Evolutionary conservation across 106 monocot species (phyloP).

Genomic region (Dendrobium huoshanense): DNA sequence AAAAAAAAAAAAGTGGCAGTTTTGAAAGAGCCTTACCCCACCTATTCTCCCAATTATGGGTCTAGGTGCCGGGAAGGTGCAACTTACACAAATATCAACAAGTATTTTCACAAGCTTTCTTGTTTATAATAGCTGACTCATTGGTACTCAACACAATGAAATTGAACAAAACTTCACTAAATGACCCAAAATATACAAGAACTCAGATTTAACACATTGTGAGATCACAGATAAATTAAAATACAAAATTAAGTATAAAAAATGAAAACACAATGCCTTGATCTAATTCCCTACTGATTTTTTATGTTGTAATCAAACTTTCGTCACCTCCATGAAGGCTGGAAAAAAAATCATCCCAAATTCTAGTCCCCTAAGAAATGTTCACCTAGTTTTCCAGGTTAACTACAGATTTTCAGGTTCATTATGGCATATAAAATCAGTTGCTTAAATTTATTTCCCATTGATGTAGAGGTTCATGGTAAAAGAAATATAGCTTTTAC

Average conservation of each 20-base stretch:
- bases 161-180: not conserved
- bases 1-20: too few species aligned
- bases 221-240: not conserved
- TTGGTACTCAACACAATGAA: not conserved
- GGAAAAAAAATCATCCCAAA: not conserved
- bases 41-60: too few species aligned
- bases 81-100: too few species aligned
- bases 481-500: too few species aligned
- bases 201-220: not conserved
- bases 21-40: too few species aligned
- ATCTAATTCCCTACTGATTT: not conserved
- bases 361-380: not conserved
- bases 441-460: not conserved
- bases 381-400: not conserved
- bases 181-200: too few species aligned
- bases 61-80: too few species aligned
- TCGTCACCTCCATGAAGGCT: not conserved
- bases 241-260: not conserved
- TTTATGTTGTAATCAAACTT: not conserved
- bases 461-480: not conserved
- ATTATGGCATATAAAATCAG: not conserved
- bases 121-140: not conserved
- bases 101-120: too few species aligned
- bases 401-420: not conserved
- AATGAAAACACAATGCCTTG: not conserved